Evolutionary conservation across 148 eudicot species (phyloP), one percentile per base, ranked within the genome.

Genomic region (Pouteria glomerata): DNA sequence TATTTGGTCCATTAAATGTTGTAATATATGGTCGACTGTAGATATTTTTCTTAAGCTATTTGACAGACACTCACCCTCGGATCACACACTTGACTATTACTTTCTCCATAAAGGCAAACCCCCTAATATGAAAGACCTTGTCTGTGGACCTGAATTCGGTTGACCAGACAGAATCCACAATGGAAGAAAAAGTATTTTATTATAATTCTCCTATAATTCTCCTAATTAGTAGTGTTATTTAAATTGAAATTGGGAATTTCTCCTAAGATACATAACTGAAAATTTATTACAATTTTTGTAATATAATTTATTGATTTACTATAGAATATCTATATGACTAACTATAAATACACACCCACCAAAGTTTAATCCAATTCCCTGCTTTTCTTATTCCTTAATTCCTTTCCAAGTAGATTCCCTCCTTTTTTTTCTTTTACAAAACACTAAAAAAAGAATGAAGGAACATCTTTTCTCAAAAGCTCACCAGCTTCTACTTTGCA

Each of bases 361-460:
- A 75, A 27, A 24, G 37, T 75, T n/a, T 29, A 68, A 59, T 29
- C 53, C 73, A 70, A 42, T 27, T 55, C 52, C n/a, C n/a, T n/a
- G n/a, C 57, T 75, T 74, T 73, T 51, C 74, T 77, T 79, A 77
- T 74, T 79, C 79, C n/a, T n/a, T n/a, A n/a, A n/a, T n/a, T n/a
- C 71, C 71, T 63, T 50, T 68, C 81, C n/a, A n/a, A n/a, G n/a
- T n/a, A 74, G 75, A 70, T 77, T 80, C 39, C 48, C 61, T n/a
- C 47, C 68, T n/a, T n/a, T n/a, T 68, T 76, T 78, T 51, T 15
- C 73, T 23, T 71, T 74, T 79, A 48, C 23, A 72, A 47, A 72
- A 45, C 33, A 60, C 1, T 60, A 16, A n/a, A 44, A 61, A 72
- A 72, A 23, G 39, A 57, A n/a, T n/a, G n/a, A n/a, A n/a, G n/a